Conservation (phyloP, 1,284 basidiomycete species). For the Wolfiporia cocos region DNA sequence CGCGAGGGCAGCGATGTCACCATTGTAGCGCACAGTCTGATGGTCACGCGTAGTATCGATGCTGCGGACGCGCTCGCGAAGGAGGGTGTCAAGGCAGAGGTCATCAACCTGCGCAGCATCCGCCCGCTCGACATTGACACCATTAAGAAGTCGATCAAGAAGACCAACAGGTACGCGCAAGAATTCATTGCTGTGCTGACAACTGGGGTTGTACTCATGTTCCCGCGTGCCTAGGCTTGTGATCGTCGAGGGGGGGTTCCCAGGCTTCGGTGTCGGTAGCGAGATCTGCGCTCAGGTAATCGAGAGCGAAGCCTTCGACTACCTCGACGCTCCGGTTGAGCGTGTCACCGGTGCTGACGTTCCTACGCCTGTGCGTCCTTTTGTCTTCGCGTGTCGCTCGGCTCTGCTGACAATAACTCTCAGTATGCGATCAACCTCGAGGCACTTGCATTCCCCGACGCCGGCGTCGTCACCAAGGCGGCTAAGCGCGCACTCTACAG, state of each 20-base stretch:
- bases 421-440: slow-evolving; percentile 91
- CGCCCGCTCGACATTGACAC: slow-evolving; percentile 97
- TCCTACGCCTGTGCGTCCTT: slow-evolving; percentile 80
- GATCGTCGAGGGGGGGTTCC: slow-evolving; percentile 98
- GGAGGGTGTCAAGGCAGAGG: slow-evolving; percentile 96
- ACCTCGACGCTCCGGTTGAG: slow-evolving; percentile 96
- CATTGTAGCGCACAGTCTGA: slow-evolving; percentile 95
- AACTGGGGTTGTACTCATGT: neutral
- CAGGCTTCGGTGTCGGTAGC: slow-evolving; percentile 95
- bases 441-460: slow-evolving; percentile 87
- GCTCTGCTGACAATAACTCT: slow-evolving; percentile 7
- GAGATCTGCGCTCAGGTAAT: slow-evolving; percentile 97
- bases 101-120: slow-evolving; percentile 95
- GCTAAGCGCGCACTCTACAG: slow-evolving; percentile 89
- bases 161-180: slow-evolving; percentile 82
- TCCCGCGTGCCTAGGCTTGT: slow-evolving; percentile 53
- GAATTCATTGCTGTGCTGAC: neutral
- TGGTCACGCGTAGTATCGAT: slow-evolving; percentile 90
- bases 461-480: slow-evolving; percentile 82
- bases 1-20: slow-evolving; percentile 91
- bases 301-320: slow-evolving; percentile 95
- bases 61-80: slow-evolving; percentile 91
- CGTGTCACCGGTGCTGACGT: slow-evolving; percentile 97
- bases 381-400: neutral
- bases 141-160: slow-evolving; percentile 94